phyloP scores from a whole-genome alignment of 768 basidiomycete genomes.

The Suillus subluteus region DNA sequence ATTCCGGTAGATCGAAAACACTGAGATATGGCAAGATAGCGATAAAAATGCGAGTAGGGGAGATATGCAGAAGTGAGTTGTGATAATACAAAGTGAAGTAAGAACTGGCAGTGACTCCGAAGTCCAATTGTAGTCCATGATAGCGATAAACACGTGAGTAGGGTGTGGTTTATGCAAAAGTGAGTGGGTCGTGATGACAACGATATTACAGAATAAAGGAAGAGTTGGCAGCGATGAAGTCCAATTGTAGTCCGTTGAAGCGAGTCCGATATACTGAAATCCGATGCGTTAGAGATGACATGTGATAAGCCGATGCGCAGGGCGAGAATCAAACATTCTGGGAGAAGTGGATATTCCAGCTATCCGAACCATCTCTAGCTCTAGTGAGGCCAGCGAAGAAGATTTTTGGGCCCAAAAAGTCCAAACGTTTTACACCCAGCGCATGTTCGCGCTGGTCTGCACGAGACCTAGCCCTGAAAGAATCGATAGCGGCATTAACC shows the following conservation, averaged over 20 bases:
- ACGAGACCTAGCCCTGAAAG: conserved; percentile 30
- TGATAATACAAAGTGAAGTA: conserved; percentile 2
- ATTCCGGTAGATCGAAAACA: not conserved
- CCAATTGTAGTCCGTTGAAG: not conserved
- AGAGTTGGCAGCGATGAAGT: not conserved
- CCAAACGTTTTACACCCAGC: conserved; percentile 45
- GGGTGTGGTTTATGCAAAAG: not conserved
- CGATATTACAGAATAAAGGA: not conserved
- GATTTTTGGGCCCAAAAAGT: conserved; percentile 38
- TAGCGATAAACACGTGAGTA: not conserved
- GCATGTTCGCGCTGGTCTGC: conserved; percentile 38
- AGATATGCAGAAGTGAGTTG: not conserved
- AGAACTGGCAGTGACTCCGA: not conserved
- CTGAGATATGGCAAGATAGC: conserved; percentile 5
- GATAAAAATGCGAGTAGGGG: conserved; percentile 1
- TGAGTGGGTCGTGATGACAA: not conserved
- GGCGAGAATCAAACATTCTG: conserved; percentile 19
- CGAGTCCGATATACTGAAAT: not conserved
- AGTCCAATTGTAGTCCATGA: not conserved
- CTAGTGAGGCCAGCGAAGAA: conserved; percentile 35
- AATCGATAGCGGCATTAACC: conserved; percentile 32
- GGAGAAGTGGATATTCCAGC: conserved; percentile 34
- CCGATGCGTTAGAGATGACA: not conserved
- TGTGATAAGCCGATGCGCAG: not conserved
- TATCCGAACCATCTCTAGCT: conserved; percentile 29